Evolutionary conservation across 2,329 filamentous ascomycete species (phyloP).

Genomic region (Fusarium concolor): DNA sequence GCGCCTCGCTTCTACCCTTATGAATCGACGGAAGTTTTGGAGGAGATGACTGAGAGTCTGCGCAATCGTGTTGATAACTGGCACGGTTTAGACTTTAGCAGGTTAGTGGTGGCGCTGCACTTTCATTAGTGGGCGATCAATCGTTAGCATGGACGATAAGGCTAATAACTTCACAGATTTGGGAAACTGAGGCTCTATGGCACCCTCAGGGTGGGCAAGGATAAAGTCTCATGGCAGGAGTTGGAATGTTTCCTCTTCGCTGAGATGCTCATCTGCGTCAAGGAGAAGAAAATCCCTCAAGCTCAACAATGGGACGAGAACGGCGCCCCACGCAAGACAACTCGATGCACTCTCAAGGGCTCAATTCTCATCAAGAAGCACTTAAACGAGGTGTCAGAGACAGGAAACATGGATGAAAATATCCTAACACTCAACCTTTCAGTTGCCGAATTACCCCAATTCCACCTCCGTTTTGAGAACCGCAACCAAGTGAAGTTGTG

Average conservation of each 20-base stretch:
- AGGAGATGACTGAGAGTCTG: conserved; percentile 87
- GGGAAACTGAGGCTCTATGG: conserved; percentile 92
- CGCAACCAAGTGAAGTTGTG: conserved; percentile 87
- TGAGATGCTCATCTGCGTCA: conserved; percentile 99
- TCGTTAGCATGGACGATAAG: not conserved
- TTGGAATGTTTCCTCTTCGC: conserved; percentile 96
- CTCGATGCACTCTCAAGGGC: conserved; percentile 90
- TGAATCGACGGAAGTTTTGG: conserved; percentile 80
- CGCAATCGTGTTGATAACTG: conserved; percentile 94
- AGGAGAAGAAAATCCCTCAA: conserved; percentile 83
- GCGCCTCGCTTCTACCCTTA: conserved; percentile 74
- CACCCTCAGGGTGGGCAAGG: conserved; percentile 92
- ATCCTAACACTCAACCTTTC: conserved; percentile 90
- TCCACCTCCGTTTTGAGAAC: conserved; percentile 90
- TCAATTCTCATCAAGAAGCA: conserved; percentile 99
- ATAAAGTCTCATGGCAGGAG: conserved; percentile 96
- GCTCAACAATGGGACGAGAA: conserved; percentile 75
- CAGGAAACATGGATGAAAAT: conserved; percentile 77
- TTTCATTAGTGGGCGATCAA: not conserved
- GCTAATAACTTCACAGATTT: conserved; percentile 68
- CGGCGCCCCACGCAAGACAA: conserved; percentile 69
- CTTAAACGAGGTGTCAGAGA: conserved; percentile 86
- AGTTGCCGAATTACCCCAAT: conserved; percentile 90
- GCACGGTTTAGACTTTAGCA: conserved; percentile 93
- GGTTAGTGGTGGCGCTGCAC: conserved; percentile 59